Conservation (phyloP, 2,329 filamentous ascomycete genomes). For the Coniochaeta pulveracea region DNA sequence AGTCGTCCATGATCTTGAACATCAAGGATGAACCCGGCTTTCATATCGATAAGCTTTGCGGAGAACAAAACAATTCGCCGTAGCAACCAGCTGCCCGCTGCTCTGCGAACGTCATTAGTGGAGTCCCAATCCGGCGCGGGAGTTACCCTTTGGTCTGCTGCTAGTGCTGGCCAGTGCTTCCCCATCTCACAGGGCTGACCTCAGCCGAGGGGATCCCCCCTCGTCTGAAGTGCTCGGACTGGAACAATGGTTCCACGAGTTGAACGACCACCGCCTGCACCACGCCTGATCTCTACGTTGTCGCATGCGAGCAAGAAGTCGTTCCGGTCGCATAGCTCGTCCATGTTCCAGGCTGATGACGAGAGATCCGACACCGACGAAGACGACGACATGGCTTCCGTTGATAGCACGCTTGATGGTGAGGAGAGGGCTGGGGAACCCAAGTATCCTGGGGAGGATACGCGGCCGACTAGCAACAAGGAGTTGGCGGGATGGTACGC, state of each 20-base stretch:
- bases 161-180: too few relatives aligned
- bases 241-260: slow-evolving; percentile 3
- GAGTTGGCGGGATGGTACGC: slow-evolving; percentile 93
- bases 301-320: slow-evolving; percentile 44
- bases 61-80: too few relatives aligned
- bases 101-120: too few relatives aligned
- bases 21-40: too few relatives aligned
- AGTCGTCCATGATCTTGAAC: too few relatives aligned
- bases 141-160: too few relatives aligned
- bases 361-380: slow-evolving; percentile 42
- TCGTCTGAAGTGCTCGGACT: too few relatives aligned
- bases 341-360: slow-evolving; percentile 61
- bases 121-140: too few relatives aligned
- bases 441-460: slow-evolving; percentile 74
- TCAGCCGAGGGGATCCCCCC: too few relatives aligned
- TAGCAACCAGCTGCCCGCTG: too few relatives aligned
- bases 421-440: slow-evolving; percentile 11
- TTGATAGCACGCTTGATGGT: slow-evolving; percentile 16
- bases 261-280: slow-evolving; percentile 25
- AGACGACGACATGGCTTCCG: slow-evolving; percentile 1
- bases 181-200: too few relatives aligned
- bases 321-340: slow-evolving; percentile 47
- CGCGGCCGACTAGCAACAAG: slow-evolving; percentile 72
- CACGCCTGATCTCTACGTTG: slow-evolving; percentile 35
- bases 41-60: too few relatives aligned